These are phyloP conservation scores for Zygoascus meyerae DNA, from an alignment of 1,139 yeast species.

Conservation along the genomic window DNA sequence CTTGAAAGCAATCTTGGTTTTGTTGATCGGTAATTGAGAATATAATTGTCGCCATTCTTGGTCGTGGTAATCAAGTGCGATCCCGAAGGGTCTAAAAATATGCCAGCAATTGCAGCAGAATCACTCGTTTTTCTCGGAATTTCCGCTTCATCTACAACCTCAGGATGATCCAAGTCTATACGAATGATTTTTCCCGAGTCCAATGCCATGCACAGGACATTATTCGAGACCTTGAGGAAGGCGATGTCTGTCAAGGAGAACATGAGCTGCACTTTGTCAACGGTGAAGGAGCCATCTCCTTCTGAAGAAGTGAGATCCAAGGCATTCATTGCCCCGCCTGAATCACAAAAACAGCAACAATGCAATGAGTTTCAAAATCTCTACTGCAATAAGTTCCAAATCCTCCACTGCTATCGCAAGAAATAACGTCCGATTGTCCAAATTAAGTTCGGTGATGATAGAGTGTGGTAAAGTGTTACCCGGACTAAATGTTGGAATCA, in stretches of 20 bases:
- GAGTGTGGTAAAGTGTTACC: neutral
- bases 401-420: conserved; percentile 11
- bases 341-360: too few species aligned
- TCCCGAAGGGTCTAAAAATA: conserved; percentile 47
- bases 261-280: conserved; percentile 54
- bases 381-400: too few species aligned
- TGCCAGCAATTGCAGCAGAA: conserved; percentile 32
- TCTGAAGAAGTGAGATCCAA: too few species aligned
- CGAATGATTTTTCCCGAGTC: conserved; percentile 43
- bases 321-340: too few species aligned
- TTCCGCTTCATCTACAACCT: conserved; percentile 41
- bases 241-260: conserved; percentile 43
- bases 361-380: too few species aligned
- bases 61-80: conserved; percentile 46
- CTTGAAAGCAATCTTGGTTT: conserved; percentile 38
- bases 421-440: neutral
- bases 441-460: neutral
- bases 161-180: conserved; percentile 51
- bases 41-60: conserved; percentile 41
- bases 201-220: conserved; percentile 45
- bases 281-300: conserved; percentile 24
- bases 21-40: conserved; percentile 37
- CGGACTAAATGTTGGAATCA: neutral
- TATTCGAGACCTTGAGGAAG: conserved; percentile 43
- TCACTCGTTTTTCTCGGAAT: conserved; percentile 29